Base-by-base conservation (phyloP, 2,329 filamentous ascomycete genomes). In the Botrytis deweyae region DNA sequence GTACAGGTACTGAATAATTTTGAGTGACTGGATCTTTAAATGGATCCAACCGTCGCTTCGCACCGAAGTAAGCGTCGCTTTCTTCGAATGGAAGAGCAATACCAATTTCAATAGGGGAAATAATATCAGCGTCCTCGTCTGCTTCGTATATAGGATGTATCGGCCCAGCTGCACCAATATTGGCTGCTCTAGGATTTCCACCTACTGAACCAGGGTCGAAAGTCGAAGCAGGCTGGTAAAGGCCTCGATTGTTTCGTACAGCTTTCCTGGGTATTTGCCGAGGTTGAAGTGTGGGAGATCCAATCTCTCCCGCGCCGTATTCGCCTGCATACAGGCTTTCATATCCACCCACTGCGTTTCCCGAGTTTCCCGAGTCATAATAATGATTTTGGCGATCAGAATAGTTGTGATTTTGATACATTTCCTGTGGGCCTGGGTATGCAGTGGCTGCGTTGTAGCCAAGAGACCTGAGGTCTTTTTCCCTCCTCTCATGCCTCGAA, bases 131-230 rank as follows among this genome's bases (percentile, higher is more conserved):
- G 40, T 84, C 83, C 73, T 88, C 87, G 69, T 89, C 87, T 75
- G 90, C 89, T 74, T 91, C 89, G 20, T 90, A 88, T 64, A 91
- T 91, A 0, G 88, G 88, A 78, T 90, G 89, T 40, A 91, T 91
- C 38, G 84, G 83, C 4, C 86, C 86, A 46, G 87, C 85, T 65
- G 80, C 81, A 12, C 84, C 84, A 29, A 86, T 84, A 73, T 83
- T 85, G 46, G 84, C 80, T 10, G 76, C 81, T 69, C 86, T 83
- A 62, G 82, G 83, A 69, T 87, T 86, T 20, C 61, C 67, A 14
- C 38, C 63, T n/a, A 61, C 67, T 38, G 69, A 40, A 40, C 68
- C 76, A 52, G 77, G 77, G 46, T 87, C 85, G 76, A 86, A 87
- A 63, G 82, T 80, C 33, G 83, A 82, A 6, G 83, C 78, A n/a